Evolutionary conservation across 2,329 filamentous ascomycete species (phyloP).

Genomic region (Trichoderma cornu-damae): DNA sequence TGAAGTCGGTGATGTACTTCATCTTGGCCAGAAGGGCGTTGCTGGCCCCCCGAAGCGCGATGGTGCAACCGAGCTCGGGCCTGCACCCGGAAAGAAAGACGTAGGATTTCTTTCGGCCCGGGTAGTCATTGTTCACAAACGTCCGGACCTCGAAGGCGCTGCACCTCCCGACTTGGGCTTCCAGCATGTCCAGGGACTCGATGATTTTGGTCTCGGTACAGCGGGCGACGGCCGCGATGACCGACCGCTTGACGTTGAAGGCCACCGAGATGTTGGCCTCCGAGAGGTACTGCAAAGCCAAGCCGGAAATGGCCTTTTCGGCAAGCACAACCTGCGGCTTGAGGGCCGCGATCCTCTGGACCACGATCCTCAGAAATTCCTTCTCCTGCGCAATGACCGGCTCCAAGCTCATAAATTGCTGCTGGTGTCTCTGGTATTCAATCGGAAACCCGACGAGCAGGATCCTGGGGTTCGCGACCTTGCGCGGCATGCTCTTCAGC

Average conservation of each 20-base stretch:
- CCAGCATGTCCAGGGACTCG: constrained; percentile 83
- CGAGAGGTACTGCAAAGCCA: constrained; percentile 82
- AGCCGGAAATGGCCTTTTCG: constrained; percentile 84
- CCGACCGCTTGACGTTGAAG: constrained; percentile 94
- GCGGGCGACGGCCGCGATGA: constrained; percentile 88
- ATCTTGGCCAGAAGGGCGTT: constrained; percentile 67
- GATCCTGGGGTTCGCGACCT: constrained; percentile 77
- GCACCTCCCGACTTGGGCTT: constrained; percentile 70
- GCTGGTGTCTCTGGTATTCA: constrained; percentile 78
- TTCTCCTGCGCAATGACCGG: constrained; percentile 95
- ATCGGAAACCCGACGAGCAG: constrained; percentile 92
- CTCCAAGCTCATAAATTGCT: constrained; percentile 95
- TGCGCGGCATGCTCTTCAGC: constrained; percentile 90
- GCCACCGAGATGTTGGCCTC: constrained; percentile 88
- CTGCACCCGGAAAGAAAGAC: constrained; percentile 90
- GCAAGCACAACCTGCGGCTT: constrained; percentile 84
- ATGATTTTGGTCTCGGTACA: constrained; percentile 91
- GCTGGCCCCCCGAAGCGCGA: constrained; percentile 78
- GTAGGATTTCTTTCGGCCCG: constrained; percentile 82
- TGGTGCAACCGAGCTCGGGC: constrained; percentile 88
- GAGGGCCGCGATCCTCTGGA: constrained; percentile 82
- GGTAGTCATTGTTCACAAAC: constrained; percentile 72
- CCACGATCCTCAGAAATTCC: constrained; percentile 86
- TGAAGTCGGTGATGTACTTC: constrained; percentile 94
- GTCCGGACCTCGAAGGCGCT: constrained; percentile 93